Base-by-base conservation (phyloP, 768 basidiomycete genomes). In the Xerocomellus intermedius region DNA sequence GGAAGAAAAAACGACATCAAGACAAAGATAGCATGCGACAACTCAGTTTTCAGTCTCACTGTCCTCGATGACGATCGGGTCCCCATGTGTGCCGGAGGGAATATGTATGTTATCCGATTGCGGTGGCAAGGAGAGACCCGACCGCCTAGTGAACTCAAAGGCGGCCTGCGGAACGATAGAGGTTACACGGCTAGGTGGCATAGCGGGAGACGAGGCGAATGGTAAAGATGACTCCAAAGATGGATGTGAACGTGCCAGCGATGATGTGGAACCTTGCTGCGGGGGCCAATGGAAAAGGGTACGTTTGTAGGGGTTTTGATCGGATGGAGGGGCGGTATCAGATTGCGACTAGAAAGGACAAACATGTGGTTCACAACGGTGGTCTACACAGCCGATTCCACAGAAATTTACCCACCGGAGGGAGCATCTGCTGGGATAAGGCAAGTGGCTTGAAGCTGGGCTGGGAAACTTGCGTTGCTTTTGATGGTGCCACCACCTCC, bases 51-150 rank as follows among this genome's bases (percentile, higher is more conserved):
- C 66, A 13, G 42, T 50, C 14, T 58, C 59, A 55, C n/a, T n/a
- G 41, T 71, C 64, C 38, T 61, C 63, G 22, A 65, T 33, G 26
- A 68, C n/a, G 17, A 69, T 69, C 32, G 69, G 66, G 26, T 64
- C 58, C 35, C 22, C 54, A 50, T 35, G 37, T 2, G 61, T 59
- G 38, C 67, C 66, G 9, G 43, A 55, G 21, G 44, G 38, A n/a
- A 33, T 8, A n/a, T 33, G 33, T 8, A 42, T 48, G 36, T 38
- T 48, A 36, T 54, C 49, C 42, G 48, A 49, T 14, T 28, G 55
- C 9, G 44, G 24, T 5, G 57, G 24, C 19, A 54, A 22, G 7
- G 54, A 50, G 24, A 50, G 55, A 37, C 47, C 35, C 10, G 58
- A 33, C 22, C 32, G 60, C 44, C 47, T 50, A 13, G 42, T 52